A percentile compares a stretch with the other conserved stretches of the same genome.
Conservation (phyloP, 805 yeast species). For the Allodekkera sacchari region DNA sequence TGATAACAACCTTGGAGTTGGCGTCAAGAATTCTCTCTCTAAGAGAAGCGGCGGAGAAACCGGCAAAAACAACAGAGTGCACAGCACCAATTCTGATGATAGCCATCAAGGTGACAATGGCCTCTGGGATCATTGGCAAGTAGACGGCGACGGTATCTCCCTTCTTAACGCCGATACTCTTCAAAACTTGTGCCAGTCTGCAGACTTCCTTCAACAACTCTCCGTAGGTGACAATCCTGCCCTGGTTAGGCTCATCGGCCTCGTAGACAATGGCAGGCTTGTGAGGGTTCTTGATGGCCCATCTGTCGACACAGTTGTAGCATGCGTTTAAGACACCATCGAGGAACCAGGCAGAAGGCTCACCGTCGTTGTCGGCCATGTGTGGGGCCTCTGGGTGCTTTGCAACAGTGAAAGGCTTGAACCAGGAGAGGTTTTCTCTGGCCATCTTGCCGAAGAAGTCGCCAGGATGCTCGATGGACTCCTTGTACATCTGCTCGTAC, state of each 20-base stretch:
- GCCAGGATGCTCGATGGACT: slow-evolving; percentile 49
- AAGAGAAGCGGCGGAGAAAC: slow-evolving; percentile 66
- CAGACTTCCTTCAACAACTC: slow-evolving; percentile 66
- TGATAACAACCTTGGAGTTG: slow-evolving; percentile 60
- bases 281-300: slow-evolving; percentile 63
- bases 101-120: slow-evolving; percentile 67
- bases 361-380: slow-evolving; percentile 41
- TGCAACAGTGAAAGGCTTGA: slow-evolving; percentile 38
- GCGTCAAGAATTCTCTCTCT: slow-evolving; percentile 70
- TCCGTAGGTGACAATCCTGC: slow-evolving; percentile 56
- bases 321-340: slow-evolving; percentile 76
- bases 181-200: slow-evolving; percentile 61
- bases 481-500: slow-evolving; percentile 40
- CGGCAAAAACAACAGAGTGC: slow-evolving; percentile 82
- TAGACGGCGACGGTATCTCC: slow-evolving; percentile 85
- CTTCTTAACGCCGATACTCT: slow-evolving; percentile 58
- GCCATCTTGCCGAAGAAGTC: slow-evolving; percentile 50
- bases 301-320: slow-evolving; percentile 77
- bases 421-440: slow-evolving; percentile 41
- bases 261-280: slow-evolving; percentile 73
- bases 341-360: slow-evolving; percentile 63
- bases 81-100: slow-evolving; percentile 75
- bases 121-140: slow-evolving; percentile 82
- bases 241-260: slow-evolving; percentile 69
- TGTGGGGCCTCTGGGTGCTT: slow-evolving; percentile 33